Evolutionary conservation across 495 filamentous ascomycete species (phyloP).

Genomic region (Extremus antarcticus): DNA sequence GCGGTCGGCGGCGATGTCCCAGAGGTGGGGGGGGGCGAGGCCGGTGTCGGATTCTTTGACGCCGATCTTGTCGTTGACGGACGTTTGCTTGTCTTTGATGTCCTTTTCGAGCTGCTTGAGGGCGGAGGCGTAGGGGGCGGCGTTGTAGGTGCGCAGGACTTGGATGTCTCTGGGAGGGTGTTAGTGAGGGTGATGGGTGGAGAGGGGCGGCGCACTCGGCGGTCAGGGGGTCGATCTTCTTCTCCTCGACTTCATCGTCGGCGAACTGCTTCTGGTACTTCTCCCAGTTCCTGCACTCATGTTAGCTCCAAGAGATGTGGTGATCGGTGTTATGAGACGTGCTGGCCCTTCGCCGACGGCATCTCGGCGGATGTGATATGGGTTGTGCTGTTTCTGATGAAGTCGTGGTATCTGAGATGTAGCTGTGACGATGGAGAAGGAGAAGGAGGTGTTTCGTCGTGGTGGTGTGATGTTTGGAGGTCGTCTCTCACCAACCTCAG

Average conservation of each 20-base stretch:
- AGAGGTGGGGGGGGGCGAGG: slow-evolving; percentile 93
- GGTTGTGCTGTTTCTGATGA: background rate
- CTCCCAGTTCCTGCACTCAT: slow-evolving; percentile 62
- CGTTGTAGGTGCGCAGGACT: slow-evolving; percentile 97
- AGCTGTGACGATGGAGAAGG: background rate
- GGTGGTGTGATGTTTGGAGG: background rate
- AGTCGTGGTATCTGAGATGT: background rate
- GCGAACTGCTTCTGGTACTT: slow-evolving; percentile 95
- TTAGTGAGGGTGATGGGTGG: background rate
- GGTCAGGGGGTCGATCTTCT: slow-evolving; percentile 94
- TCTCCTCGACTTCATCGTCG: slow-evolving; percentile 94
- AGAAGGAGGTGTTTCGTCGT: background rate
- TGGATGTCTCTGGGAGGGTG: slow-evolving; percentile 75
- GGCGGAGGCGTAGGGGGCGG: slow-evolving; percentile 83
- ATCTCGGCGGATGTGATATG: background rate
- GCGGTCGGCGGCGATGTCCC: slow-evolving; percentile 94
- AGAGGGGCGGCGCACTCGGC: slow-evolving; percentile 62
- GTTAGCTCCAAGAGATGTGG: background rate
- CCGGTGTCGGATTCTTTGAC: slow-evolving; percentile 92
- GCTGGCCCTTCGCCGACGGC: background rate
- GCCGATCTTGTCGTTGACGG: slow-evolving; percentile 96
- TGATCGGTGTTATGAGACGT: background rate
- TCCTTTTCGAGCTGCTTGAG: slow-evolving; percentile 95
- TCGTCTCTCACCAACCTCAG: background rate
- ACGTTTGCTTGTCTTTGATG: slow-evolving; percentile 94